Conservation (phyloP, 306 rosid species). For the Ziziphus jujuba region DNA sequence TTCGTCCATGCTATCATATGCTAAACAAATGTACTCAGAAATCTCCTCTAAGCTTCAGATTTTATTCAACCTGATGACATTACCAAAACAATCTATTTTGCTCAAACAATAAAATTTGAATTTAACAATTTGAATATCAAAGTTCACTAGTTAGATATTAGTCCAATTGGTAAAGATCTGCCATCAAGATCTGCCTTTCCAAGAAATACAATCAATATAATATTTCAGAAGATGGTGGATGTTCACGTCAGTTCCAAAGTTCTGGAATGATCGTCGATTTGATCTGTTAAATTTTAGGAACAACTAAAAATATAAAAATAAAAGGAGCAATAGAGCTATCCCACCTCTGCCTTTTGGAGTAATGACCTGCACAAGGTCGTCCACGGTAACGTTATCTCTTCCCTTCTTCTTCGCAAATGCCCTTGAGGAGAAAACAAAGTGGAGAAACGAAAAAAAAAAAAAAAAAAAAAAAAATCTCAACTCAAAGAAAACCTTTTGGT, state of each 20-base stretch:
- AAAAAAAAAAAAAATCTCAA: neutral
- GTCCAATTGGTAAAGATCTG: neutral
- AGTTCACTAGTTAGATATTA: neutral
- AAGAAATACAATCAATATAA: neutral
- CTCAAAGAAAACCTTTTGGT: no score
- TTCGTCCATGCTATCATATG: no score
- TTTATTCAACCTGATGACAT: no score
- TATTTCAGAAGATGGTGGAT: neutral
- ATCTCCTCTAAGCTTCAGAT: no score
- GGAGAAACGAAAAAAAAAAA: neutral
- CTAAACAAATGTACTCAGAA: no score
- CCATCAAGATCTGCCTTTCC: neutral
- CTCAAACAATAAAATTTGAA: no score
- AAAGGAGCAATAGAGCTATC: neutral
- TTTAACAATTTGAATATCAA: neutral
- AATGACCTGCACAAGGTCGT: slow-evolving; percentile 64
- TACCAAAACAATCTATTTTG: no score
- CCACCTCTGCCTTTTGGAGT: slow-evolving; percentile 76
- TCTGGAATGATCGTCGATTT: neutral
- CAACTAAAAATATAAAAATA: neutral
- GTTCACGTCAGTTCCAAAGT: neutral
- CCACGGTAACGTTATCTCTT: slow-evolving; percentile 65
- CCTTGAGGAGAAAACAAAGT: slow-evolving; percentile 25
- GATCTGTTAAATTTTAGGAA: neutral
- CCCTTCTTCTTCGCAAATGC: slow-evolving; percentile 69